These are phyloP conservation scores for Thelonectria olida DNA, from an alignment of 2,329 filamentous ascomycete genomes.

Conservation along the genomic window DNA sequence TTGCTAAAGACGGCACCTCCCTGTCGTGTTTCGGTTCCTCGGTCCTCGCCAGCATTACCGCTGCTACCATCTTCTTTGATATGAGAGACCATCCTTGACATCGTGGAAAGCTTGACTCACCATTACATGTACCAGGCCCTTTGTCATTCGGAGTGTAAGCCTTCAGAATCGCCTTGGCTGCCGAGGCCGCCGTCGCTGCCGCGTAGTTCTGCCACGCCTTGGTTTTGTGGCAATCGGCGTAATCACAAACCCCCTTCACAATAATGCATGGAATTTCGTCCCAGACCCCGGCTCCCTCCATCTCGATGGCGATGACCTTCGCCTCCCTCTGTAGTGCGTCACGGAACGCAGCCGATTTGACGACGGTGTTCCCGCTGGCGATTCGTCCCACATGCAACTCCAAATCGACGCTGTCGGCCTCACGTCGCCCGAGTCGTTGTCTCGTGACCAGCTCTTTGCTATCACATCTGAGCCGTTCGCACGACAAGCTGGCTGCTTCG, in stretches of 20 bases:
- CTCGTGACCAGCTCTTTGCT: background rate
- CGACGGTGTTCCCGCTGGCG: background rate
- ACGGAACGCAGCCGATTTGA: background rate
- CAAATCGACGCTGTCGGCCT: no score
- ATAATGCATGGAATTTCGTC: background rate
- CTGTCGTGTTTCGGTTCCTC: no score
- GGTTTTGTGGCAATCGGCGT: background rate
- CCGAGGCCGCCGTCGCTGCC: background rate
- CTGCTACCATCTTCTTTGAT: background rate
- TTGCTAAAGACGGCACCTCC: no score
- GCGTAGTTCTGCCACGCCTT: background rate
- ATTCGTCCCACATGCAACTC: background rate
- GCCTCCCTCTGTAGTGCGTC: background rate
- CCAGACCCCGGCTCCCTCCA: background rate
- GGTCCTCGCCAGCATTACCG: no score
- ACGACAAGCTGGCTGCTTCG: background rate
- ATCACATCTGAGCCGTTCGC: background rate
- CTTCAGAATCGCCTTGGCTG: background rate
- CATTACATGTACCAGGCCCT: no score
- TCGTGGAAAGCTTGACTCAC: background rate
- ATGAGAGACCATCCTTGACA: background rate
- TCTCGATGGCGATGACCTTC: background rate
- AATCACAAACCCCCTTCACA: background rate
- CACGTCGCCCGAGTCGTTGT: background rate
- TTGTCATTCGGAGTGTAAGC: background rate